Evolutionary conservation across 768 basidiomycete genomes (phyloP).

Genomic region (Boletus sensibilis): DNA sequence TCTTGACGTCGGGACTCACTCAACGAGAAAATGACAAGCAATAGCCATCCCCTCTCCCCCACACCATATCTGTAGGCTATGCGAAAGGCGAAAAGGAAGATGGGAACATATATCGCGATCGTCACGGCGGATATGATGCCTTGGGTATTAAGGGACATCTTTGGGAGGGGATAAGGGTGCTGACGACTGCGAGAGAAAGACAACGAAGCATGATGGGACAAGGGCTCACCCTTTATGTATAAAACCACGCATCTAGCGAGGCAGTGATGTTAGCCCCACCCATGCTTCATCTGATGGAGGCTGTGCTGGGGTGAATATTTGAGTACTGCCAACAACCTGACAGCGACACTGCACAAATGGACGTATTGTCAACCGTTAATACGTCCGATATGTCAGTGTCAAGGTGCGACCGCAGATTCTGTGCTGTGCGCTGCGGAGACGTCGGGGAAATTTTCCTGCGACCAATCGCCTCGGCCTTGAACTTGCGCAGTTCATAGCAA

Average conservation of each 20-base stretch:
- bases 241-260: conserved; percentile 5
- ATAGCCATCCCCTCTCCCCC: conserved; percentile 65
- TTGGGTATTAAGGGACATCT: conserved; percentile 39
- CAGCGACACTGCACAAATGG: no score
- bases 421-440: not conserved
- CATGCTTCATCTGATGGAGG: conserved; percentile 9
- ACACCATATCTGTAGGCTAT: conserved; percentile 55
- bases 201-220: not conserved
- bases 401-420: not conserved
- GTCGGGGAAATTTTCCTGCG: no score
- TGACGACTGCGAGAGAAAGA: not conserved
- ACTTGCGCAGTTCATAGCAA: no score
- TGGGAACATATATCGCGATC: conserved; percentile 58
- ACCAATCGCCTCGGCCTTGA: no score
- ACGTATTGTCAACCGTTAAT: not conserved
- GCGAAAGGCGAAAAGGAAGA: conserved; percentile 45
- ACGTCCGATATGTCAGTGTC: not conserved
- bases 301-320: conserved; percentile 4
- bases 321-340: not conserved
- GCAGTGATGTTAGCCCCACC: conserved; percentile 17
- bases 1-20: conserved; percentile 37
- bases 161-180: not conserved
- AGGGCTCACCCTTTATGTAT: conserved; percentile 21
- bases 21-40: conserved; percentile 58
- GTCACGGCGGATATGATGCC: conserved; percentile 59